Evolutionary conservation across 2,329 filamentous ascomycete species (phyloP).

Genomic region (Fusarium incarnatum): DNA sequence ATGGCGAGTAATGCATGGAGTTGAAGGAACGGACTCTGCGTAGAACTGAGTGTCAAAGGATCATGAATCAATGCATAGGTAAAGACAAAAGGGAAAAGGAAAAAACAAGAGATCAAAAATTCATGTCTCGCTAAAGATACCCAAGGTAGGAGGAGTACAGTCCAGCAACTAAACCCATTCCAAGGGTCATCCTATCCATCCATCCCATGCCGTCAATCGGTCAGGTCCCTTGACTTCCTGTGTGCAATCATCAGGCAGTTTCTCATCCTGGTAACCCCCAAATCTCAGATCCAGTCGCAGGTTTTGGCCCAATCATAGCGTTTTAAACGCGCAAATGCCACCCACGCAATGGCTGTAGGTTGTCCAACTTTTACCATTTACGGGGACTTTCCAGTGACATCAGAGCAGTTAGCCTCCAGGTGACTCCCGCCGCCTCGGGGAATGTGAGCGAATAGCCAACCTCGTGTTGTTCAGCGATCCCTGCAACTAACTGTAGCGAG

Average conservation of each 20-base stretch:
- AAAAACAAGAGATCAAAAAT: constrained; percentile 11
- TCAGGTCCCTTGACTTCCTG: constrained; percentile 27
- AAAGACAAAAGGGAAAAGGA: neutral
- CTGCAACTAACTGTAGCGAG: constrained; percentile 1
- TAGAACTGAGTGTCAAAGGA: neutral
- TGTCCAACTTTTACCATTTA: constrained; percentile 9
- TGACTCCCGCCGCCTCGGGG: constrained; percentile 19
- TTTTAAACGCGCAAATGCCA: constrained; percentile 1
- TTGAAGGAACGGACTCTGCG: neutral
- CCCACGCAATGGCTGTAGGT: constrained; percentile 12
- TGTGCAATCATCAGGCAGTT: constrained; percentile 41
- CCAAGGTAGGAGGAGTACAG: constrained; percentile 12
- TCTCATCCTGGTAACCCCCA: constrained; percentile 12
- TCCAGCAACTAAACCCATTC: constrained; percentile 19
- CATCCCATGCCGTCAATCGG: constrained; percentile 16
- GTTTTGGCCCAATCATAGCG: constrained; percentile 23
- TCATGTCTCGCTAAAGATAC: constrained; percentile 25
- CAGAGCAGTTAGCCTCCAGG: constrained; percentile 28
- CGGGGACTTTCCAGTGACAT: constrained; percentile 33
- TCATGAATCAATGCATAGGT: neutral
- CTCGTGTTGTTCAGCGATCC: constrained; percentile 40
- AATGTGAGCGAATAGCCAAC: constrained; percentile 34
- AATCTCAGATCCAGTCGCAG: constrained; percentile 34
- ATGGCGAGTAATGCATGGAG: constrained; percentile 32
- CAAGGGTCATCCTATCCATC: constrained; percentile 21